Base-by-base conservation (phyloP, 148 eudicot genomes). In the Amaranthus hypochondriacus region DNA sequence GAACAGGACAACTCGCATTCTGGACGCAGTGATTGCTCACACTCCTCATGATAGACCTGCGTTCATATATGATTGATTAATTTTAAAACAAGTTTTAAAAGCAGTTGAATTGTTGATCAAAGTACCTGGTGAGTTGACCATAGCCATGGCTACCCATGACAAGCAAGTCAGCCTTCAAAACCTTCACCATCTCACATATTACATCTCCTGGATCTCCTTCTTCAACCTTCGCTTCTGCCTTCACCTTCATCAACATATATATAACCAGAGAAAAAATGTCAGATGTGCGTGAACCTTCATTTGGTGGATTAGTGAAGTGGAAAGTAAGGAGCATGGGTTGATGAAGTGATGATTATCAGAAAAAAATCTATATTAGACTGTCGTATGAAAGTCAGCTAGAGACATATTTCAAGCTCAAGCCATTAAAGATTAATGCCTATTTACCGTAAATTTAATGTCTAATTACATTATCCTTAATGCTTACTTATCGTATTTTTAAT, bases 71-170 rank as follows among this genome's bases (percentile, higher is more conserved):
- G 8, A 57, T n/a, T 63, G 4, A 7, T 56, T 64, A 64, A 52
- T 42, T 5, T 9, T 46, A 21, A 3, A 50, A 8, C 28, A 15
- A 14, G 46, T n/a, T 4, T 5, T 14, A 48, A 10, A 65, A n/a
- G 68, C 13, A 43, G 3, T 10, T 18, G 9, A 39, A 54, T 0
- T 13, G 56, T 11, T 42, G 47, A 46, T 47, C 9, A 47, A 9
- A 48, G 28, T 11, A 92, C 96, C 97, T 93, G 67, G 89, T 81
- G 61, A 87, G 62, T 21, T 74, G 69, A 66, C 98, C 89, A 62
- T 89, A 90, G 50, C 92, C 96, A 56, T 85, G 98, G 78, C 88
- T 86, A 56, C 98, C 98, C 87, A 89, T 79, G 47, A 93, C 90
- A 48, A 89, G 82, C 84, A 93, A 63, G 59, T 89, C 92, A 39